A percentile compares a stretch with the other conserved stretches of the same genome.
These are phyloP conservation scores for Huntiella savannae DNA, from an alignment of 2,329 filamentous ascomycete species.

Conservation along the genomic window DNA sequence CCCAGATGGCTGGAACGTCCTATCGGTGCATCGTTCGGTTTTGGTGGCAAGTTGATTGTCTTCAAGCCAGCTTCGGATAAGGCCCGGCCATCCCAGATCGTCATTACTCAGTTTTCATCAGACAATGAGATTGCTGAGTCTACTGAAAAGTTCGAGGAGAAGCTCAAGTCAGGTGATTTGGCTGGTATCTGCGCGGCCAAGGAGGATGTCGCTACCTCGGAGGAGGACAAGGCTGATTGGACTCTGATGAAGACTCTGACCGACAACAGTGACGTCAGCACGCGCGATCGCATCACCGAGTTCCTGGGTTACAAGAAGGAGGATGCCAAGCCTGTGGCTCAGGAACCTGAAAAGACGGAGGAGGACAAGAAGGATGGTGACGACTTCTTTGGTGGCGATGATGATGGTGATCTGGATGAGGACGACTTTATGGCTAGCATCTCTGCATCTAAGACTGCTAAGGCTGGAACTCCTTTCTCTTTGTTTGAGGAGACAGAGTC, in stretches of 20 bases:
- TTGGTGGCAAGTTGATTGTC: conserved; percentile 77
- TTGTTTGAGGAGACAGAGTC: conserved; percentile 73
- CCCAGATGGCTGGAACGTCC: conserved; percentile 84
- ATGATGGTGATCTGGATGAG: conserved; percentile 43
- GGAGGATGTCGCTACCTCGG: conserved; percentile 53
- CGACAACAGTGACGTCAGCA: conserved; percentile 48
- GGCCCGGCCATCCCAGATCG: conserved; percentile 52
- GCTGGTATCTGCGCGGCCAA: conserved; percentile 62
- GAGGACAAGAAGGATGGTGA: conserved; percentile 44
- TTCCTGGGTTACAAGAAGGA: conserved; percentile 67
- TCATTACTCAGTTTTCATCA: conserved; percentile 72
- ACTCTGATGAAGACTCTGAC: conserved; percentile 69
- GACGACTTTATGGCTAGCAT: conserved; percentile 79
- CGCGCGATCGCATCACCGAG: conserved; percentile 69
- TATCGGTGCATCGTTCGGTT: conserved; percentile 76
- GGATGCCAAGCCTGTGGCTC: conserved; percentile 18
- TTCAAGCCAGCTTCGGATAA: conserved; percentile 43
- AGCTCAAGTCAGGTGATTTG: conserved; percentile 60
- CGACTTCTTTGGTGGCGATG: conserved; percentile 48
- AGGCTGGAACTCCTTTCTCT: conserved; percentile 86
- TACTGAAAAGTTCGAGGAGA: conserved; percentile 71
- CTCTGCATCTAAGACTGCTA: conserved; percentile 73
- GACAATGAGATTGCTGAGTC: conserved; percentile 71
- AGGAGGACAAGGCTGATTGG: conserved; percentile 94
- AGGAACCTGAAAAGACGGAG: conserved; percentile 16